Conservation (phyloP, 129 eudicot species). For the Flaveria sonorensis region DNA sequence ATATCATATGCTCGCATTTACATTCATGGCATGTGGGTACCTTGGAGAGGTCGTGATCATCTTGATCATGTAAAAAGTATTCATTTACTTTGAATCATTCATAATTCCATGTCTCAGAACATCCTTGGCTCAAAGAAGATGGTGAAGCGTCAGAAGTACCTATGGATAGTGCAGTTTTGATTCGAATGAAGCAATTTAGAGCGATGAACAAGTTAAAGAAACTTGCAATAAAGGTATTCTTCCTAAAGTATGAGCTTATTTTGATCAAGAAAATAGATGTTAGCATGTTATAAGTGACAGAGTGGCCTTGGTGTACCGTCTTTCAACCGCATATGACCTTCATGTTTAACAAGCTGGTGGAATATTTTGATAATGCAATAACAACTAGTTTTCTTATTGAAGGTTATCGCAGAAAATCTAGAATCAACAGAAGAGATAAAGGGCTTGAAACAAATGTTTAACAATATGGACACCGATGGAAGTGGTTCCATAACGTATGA, state of each 20-base stretch:
- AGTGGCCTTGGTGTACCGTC: not conserved
- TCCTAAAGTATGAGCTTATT: not conserved
- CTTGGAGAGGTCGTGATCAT: not conserved
- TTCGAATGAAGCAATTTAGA: constrained; percentile 92
- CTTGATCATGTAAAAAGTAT: not conserved
- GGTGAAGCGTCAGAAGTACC: constrained; percentile 92
- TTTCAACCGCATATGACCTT: not conserved
- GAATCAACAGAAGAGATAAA: constrained; percentile 75
- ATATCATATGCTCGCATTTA: too few relatives aligned
- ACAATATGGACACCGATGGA: constrained; percentile 86
- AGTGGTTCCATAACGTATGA: constrained; percentile 86
- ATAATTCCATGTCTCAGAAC: constrained; percentile 47
- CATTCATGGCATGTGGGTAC: not conserved
- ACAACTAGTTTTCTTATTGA: constrained; percentile 14
- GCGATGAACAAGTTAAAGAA: constrained; percentile 95
- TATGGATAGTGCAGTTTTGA: constrained; percentile 82
- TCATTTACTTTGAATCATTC: not conserved
- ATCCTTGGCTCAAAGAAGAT: constrained; percentile 88
- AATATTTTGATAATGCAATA: not conserved
- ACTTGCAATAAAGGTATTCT: constrained; percentile 76
- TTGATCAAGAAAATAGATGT: not conserved
- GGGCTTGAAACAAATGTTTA: constrained; percentile 83
- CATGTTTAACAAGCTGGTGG: not conserved
- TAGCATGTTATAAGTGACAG: not conserved
- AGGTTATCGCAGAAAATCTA: constrained; percentile 86